A percentile compares a stretch with the other conserved stretches of the same genome.
Evolutionary conservation across 306 rosid species (phyloP).

Genomic region (Delonix regia): DNA sequence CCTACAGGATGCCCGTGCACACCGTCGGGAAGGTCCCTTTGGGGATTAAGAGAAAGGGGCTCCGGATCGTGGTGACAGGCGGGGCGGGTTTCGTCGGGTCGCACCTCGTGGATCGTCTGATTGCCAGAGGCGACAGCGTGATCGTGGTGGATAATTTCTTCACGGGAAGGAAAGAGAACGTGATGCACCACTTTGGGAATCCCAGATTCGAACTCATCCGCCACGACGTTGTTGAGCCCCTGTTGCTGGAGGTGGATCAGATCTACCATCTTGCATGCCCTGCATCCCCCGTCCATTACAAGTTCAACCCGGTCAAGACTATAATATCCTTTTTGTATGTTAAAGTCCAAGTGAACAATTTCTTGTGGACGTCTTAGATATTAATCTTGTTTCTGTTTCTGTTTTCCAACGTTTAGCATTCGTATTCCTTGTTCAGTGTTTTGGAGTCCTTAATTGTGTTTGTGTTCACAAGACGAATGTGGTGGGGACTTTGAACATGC

Average conservation of each 20-base stretch:
- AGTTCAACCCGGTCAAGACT: constrained; percentile 78
- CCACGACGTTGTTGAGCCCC: constrained; percentile 82
- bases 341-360: neutral
- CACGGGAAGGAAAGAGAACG: constrained; percentile 74
- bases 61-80: constrained; percentile 75
- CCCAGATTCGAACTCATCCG: constrained; percentile 77
- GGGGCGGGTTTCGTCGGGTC: constrained; percentile 82
- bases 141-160: constrained; percentile 79
- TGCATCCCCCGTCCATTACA: constrained; percentile 77
- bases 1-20: constrained; percentile 30
- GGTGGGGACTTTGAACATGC: constrained; percentile 96
- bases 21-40: constrained; percentile 67
- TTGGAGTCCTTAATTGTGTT: constrained; percentile 47
- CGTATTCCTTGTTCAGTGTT: neutral
- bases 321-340: constrained; percentile 60
- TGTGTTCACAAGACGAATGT: constrained; percentile 87
- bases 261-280: constrained; percentile 85
- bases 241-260: constrained; percentile 76
- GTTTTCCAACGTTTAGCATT: neutral
- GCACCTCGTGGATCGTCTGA: constrained; percentile 72
- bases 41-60: constrained; percentile 65
- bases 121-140: constrained; percentile 74
- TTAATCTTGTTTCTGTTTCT: too few relatives aligned
- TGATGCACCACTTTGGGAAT: constrained; percentile 76
- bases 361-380: too few relatives aligned